These are phyloP conservation scores for Chrysanthemum makinoi DNA, from an alignment of 129 eudicot genomes.

Conservation along the genomic window DNA sequence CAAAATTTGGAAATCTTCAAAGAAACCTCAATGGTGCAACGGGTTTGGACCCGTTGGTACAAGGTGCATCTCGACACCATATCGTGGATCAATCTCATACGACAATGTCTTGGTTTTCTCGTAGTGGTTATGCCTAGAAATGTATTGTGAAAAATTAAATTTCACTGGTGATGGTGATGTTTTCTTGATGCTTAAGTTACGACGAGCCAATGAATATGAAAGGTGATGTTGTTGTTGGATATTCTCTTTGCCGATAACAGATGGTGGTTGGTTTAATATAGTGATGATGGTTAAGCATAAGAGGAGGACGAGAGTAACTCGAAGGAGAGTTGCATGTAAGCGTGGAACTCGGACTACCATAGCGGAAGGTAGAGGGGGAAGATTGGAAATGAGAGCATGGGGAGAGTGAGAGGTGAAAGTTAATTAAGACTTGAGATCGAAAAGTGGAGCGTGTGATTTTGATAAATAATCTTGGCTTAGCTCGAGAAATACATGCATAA, in stretches of 20 bases:
- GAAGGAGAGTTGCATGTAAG: constrained; percentile 16
- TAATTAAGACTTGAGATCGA: constrained; percentile 12
- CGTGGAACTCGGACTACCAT: constrained; percentile 36
- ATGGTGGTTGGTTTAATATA: constrained; percentile 15
- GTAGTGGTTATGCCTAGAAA: constrained; percentile 29
- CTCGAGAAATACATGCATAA: neutral
- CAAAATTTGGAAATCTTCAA: constrained; percentile 1
- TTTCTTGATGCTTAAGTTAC: constrained; percentile 1
- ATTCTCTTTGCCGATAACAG: neutral
- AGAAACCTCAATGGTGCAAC: constrained; percentile 31
- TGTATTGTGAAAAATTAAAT: constrained; percentile 27
- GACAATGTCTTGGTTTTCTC: constrained; percentile 14
- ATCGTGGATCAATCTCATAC: constrained; percentile 19
- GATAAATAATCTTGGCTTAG: neutral
- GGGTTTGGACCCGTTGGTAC: constrained; percentile 42
- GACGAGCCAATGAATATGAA: neutral
- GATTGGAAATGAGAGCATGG: constrained; percentile 30
- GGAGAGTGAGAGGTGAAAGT: constrained; percentile 10
- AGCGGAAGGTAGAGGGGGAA: constrained; percentile 16
- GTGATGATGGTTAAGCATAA: constrained; percentile 24
- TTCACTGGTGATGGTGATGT: constrained; percentile 9
- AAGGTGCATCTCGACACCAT: constrained; percentile 36
- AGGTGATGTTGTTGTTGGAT: constrained; percentile 3
- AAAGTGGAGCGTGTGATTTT: neutral
- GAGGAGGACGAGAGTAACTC: constrained; percentile 18